These are phyloP conservation scores for Angophora floribunda DNA, from an alignment of 345 rosid genomes.

Conservation along the genomic window DNA sequence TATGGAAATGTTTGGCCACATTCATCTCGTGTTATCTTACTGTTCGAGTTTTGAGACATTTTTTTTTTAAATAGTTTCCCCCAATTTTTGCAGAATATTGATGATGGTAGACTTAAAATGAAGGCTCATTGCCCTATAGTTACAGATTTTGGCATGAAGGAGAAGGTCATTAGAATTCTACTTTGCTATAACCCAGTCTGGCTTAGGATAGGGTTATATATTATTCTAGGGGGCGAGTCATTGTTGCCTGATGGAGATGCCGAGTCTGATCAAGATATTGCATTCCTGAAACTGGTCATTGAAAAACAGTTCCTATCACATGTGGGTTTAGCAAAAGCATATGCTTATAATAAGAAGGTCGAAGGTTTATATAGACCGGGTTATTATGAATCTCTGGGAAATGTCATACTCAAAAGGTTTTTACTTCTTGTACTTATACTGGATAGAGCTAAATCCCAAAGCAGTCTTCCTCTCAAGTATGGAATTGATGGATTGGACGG, in stretches of 20 bases:
- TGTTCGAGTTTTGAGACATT: not conserved
- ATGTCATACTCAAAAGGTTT: slow-evolving; percentile 73
- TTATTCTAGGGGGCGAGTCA: slow-evolving; percentile 79
- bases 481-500: slow-evolving; percentile 95
- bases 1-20: not conserved
- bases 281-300: slow-evolving; percentile 68
- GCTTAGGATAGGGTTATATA: slow-evolving; percentile 73
- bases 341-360: slow-evolving; percentile 88
- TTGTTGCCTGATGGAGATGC: slow-evolving; percentile 44
- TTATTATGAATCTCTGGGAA: slow-evolving; percentile 81
- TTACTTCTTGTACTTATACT: slow-evolving; percentile 69
- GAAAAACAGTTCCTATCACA: slow-evolving; percentile 77
- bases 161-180: slow-evolving; percentile 49
- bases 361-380: slow-evolving; percentile 92
- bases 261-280: slow-evolving; percentile 40
- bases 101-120: slow-evolving; percentile 88
- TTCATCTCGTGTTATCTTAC: not conserved
- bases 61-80: not conserved
- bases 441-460: slow-evolving; percentile 73
- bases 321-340: slow-evolving; percentile 58
- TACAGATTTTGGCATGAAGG: slow-evolving; percentile 85
- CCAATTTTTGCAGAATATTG: slow-evolving; percentile 47
- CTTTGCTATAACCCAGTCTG: slow-evolving; percentile 73
- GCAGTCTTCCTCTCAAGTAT: slow-evolving; percentile 63
- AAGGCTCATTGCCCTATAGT: slow-evolving; percentile 80